These are phyloP conservation scores for Mucor racemosus DNA, from an alignment of 371 early-diverging fungal genomes.

Conservation along the genomic window DNA sequence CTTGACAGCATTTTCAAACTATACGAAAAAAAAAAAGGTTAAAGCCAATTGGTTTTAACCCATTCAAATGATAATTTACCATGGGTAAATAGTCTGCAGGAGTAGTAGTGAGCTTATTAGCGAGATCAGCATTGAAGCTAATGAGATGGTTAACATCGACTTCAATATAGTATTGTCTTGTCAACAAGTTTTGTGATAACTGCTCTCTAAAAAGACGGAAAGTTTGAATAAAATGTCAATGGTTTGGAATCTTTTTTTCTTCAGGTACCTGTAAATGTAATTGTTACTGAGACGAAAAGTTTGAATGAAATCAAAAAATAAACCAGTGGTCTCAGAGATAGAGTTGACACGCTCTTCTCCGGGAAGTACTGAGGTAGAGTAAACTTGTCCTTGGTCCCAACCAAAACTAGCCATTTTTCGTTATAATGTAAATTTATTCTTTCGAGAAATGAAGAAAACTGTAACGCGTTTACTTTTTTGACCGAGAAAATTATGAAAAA, in stretches of 20 bases:
- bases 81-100: constrained; percentile 69
- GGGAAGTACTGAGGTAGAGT: constrained; percentile 70
- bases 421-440: neutral
- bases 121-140: constrained; percentile 81
- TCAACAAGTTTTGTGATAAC: constrained; percentile 80
- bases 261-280: constrained; percentile 73
- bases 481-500: too few species aligned
- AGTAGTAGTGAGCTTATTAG: constrained; percentile 73
- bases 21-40: neutral
- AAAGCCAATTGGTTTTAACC: constrained; percentile 1
- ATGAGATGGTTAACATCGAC: constrained; percentile 87
- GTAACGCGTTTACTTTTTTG: constrained; percentile 18
- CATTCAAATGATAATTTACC: constrained; percentile 7
- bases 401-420: constrained; percentile 62
- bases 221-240: too few species aligned
- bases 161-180: constrained; percentile 78
- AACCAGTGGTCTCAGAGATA: constrained; percentile 57
- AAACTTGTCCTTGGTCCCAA: constrained; percentile 84
- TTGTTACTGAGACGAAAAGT: constrained; percentile 77
- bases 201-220: constrained; percentile 72
- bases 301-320: constrained; percentile 77
- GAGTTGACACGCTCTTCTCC: constrained; percentile 64
- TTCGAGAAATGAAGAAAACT: neutral
- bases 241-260: neutral
- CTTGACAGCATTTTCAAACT: constrained; percentile 90